Percentiles rank a stretch among this genome's conserved stretches.
Evolutionary conservation across 129 eudicot species (phyloP).

Genomic region (Mikania micrantha): DNA sequence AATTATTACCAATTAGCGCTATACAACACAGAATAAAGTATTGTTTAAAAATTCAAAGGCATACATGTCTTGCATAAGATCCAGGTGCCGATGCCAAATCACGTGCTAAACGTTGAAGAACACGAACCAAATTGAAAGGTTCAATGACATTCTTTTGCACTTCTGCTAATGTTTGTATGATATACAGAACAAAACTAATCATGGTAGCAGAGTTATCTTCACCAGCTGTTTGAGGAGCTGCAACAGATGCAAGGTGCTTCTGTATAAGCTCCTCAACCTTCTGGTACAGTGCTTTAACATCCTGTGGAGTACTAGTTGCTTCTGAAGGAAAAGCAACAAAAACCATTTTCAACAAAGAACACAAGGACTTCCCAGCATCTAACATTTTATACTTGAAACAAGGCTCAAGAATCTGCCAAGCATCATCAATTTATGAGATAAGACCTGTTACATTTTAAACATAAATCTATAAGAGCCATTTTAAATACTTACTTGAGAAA

Average conservation of each 20-base stretch:
- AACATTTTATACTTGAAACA: conserved; percentile 95
- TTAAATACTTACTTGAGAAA: conserved; percentile 65
- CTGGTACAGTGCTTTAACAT: conserved; percentile 68
- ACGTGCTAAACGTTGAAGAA: conserved; percentile 95
- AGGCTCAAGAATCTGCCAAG: conserved; percentile 89
- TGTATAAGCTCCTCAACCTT: conserved; percentile 86
- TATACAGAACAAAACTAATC: conserved; percentile 84
- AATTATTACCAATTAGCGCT: background rate
- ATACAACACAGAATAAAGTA: background rate
- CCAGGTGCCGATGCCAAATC: conserved; percentile 81
- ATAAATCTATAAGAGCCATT: background rate
- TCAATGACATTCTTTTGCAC: conserved; percentile 80
- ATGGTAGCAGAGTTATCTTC: conserved; percentile 89
- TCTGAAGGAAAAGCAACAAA: conserved; percentile 89
- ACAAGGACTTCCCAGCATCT: conserved; percentile 91
- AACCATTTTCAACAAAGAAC: conserved; percentile 93
- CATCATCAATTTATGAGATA: background rate
- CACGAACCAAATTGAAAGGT: conserved; percentile 71
- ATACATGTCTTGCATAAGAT: conserved; percentile 72
- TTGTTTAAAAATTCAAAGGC: background rate
- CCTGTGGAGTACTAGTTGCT: conserved; percentile 68
- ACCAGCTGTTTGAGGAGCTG: conserved; percentile 78
- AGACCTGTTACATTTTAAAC: background rate
- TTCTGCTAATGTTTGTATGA: conserved; percentile 75
- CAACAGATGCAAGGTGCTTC: conserved; percentile 82